These are phyloP conservation scores for Cladophialophora chaetospira DNA, from an alignment of 2,329 filamentous ascomycete genomes.

Conservation along the genomic window DNA sequence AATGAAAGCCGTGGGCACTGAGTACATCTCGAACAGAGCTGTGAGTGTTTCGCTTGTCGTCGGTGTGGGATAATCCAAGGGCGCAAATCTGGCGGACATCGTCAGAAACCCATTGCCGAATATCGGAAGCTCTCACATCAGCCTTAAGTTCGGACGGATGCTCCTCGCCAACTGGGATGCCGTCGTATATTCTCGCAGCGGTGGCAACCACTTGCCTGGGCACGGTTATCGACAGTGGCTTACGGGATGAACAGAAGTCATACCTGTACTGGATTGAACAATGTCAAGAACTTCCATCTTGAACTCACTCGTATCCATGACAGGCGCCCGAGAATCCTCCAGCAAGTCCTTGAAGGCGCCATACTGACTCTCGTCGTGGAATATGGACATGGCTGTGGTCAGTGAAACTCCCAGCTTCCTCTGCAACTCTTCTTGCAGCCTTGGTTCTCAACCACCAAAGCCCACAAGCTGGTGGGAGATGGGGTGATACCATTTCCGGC, in stretches of 20 bases:
- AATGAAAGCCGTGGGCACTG: slow-evolving; percentile 8
- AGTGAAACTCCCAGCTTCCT: too few relatives aligned
- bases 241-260: not conserved
- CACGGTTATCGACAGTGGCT: not conserved
- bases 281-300: slow-evolving; percentile 8
- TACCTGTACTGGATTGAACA: not conserved
- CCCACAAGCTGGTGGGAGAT: too few relatives aligned
- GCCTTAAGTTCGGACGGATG: not conserved
- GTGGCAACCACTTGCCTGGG: not conserved
- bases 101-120: not conserved
- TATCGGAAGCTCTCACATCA: not conserved
- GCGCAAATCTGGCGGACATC: slow-evolving; percentile 6
- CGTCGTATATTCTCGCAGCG: not conserved
- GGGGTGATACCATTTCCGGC: too few relatives aligned
- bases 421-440: not conserved
- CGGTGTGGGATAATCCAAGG: slow-evolving; percentile 9
- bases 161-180: not conserved
- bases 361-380: slow-evolving; percentile 4
- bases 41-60: slow-evolving; percentile 1
- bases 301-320: not conserved
- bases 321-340: slow-evolving; percentile 2
- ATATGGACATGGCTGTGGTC: slow-evolving; percentile 2
- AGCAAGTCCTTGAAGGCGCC: slow-evolving; percentile 11
- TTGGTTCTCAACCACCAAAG: not conserved
- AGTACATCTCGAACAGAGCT: slow-evolving; percentile 2